phyloP scores from a whole-genome alignment of 208 protist genomes.

The Dictyostelium gargantuum region DNA sequence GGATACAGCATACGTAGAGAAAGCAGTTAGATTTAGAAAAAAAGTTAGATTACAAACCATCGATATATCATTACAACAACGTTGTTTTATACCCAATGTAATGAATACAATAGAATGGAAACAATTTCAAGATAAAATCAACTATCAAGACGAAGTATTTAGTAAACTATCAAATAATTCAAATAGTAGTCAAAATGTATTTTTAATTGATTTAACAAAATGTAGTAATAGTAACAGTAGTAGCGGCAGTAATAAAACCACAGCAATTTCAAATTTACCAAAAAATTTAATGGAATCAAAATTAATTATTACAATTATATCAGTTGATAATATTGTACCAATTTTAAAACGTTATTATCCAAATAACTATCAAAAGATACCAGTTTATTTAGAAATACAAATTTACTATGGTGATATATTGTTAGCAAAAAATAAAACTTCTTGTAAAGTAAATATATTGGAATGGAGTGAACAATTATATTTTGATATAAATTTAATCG shows the following conservation, averaged over 20 bases:
- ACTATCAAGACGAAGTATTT: neutral
- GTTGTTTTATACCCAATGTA: slow-evolving; percentile 1
- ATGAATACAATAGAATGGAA: slow-evolving; percentile 16
- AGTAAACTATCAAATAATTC: neutral
- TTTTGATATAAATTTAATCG: slow-evolving; percentile 24
- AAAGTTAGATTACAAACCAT: neutral
- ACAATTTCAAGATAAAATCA: neutral
- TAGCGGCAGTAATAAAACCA: too few species aligned
- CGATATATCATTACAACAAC: neutral
- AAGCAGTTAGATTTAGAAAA: slow-evolving; percentile 27
- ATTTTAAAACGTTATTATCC: neutral
- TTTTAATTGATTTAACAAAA: neutral
- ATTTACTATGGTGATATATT: slow-evolving; percentile 9
- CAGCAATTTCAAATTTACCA: neutral
- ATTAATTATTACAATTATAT: neutral
- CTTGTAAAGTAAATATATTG: neutral
- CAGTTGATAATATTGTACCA: neutral
- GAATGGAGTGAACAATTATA: slow-evolving; percentile 58
- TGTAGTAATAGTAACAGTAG: too few species aligned
- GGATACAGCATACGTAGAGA: neutral
- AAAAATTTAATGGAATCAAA: neutral
- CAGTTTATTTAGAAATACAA: slow-evolving; percentile 17
- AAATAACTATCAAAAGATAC: neutral
- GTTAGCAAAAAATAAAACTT: neutral
- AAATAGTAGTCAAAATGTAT: neutral